Evolutionary conservation across 1,139 yeast species (phyloP).

Genomic region (Scheffersomyces lignicola): DNA sequence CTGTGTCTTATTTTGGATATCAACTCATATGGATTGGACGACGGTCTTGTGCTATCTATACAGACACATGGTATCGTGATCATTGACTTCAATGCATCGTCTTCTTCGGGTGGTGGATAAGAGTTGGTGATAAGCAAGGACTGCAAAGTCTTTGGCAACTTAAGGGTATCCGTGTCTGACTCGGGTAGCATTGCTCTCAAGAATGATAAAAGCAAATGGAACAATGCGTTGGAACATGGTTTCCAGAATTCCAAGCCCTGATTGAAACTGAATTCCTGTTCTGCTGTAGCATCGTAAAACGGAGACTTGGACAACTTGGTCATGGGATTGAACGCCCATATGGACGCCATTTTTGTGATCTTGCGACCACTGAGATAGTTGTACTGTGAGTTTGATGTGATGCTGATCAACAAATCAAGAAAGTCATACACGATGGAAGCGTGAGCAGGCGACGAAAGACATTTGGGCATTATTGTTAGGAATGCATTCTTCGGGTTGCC

Average conservation of each 20-base stretch:
- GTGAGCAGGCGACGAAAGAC: conserved; percentile 80
- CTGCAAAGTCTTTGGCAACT: conserved; percentile 65
- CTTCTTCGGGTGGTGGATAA: conserved; percentile 62
- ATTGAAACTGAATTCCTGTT: conserved; percentile 47
- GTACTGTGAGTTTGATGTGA: conserved; percentile 78
- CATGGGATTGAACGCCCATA: conserved; percentile 74
- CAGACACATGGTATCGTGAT: conserved; percentile 62
- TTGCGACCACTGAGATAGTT: conserved; percentile 81
- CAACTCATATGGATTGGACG: conserved; percentile 46
- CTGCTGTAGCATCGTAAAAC: conserved; percentile 43
- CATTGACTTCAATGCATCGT: conserved; percentile 34
- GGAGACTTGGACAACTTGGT: conserved; percentile 22
- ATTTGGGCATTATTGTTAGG: conserved; percentile 77
- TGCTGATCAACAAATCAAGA: conserved; percentile 74
- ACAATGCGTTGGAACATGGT: conserved; percentile 81
- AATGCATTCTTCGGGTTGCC: conserved; percentile 73
- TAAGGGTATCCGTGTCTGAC: conserved; percentile 54
- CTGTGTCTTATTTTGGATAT: conserved; percentile 61
- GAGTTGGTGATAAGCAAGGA: conserved; percentile 59
- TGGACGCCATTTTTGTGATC: conserved; percentile 76
- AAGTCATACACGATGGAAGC: conserved; percentile 89
- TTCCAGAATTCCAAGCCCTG: conserved; percentile 80
- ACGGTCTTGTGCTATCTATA: conserved; percentile 60
- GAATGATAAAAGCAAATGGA: conserved; percentile 76
- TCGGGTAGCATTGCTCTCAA: conserved; percentile 78